A percentile compares a stretch with the other conserved stretches of the same genome.
These are phyloP conservation scores for Leishmania tarentolae DNA, from an alignment of 208 protist genomes.

Conservation along the genomic window DNA sequence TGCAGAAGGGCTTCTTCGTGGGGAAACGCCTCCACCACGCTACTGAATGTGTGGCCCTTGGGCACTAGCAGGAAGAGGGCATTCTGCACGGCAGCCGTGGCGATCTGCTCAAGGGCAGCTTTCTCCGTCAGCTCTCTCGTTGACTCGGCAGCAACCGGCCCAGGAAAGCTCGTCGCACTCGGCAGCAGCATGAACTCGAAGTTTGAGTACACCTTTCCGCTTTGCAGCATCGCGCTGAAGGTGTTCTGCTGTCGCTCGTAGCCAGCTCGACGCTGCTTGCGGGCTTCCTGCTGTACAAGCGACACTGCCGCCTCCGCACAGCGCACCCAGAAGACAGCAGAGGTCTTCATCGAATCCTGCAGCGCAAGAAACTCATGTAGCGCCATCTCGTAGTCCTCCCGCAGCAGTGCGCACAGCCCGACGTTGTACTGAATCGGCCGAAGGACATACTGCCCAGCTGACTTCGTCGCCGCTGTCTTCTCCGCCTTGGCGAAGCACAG, in stretches of 20 bases:
- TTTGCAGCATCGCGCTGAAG: conserved; percentile 65
- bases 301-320: conserved; percentile 79
- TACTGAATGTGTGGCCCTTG: conserved; percentile 54
- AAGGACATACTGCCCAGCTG: conserved; percentile 37
- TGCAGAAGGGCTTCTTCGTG: conserved; percentile 60
- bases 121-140: conserved; percentile 30
- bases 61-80: conserved; percentile 81
- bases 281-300: conserved; percentile 45
- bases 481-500: conserved; percentile 88
- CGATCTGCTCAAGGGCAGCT: conserved; percentile 52
- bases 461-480: conserved; percentile 35
- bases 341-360: conserved; percentile 76
- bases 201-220: conserved; percentile 72
- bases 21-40: conserved; percentile 61
- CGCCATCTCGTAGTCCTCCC: conserved; percentile 76
- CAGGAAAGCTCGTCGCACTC: conserved; percentile 47
- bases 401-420: conserved; percentile 80
- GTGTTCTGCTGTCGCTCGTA: conserved; percentile 79
- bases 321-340: conserved; percentile 84
- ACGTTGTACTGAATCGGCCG: conserved; percentile 81
- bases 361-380: conserved; percentile 71
- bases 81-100: conserved; percentile 72
- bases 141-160: conserved; percentile 40
- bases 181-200: conserved; percentile 85
- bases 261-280: conserved; percentile 39